Conservation (phyloP, 768 basidiomycete species). For the Cystofilobasidium macerans region DNA sequence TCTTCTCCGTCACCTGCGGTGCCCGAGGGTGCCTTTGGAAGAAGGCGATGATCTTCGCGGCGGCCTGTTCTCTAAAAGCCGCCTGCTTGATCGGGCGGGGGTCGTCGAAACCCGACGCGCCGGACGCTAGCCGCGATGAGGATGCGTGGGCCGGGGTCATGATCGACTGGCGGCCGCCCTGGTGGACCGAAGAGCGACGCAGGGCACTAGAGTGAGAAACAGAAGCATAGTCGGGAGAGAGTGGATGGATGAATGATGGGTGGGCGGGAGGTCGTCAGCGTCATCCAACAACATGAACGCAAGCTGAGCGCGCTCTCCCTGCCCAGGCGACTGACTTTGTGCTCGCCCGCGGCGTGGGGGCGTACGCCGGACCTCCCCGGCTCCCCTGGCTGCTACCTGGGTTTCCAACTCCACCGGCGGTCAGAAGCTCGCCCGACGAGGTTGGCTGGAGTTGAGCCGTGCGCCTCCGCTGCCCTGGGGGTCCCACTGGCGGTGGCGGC, state of each 20-base stretch:
- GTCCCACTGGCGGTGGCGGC: constrained; percentile 10
- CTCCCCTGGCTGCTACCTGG: constrained; percentile 33
- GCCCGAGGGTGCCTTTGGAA: constrained; percentile 39
- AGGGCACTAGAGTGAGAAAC: constrained; percentile 27
- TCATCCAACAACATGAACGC: not conserved
- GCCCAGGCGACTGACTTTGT: constrained; percentile 43
- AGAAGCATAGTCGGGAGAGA: constrained; percentile 44
- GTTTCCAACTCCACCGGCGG: not conserved
- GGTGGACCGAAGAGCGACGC: constrained; percentile 17
- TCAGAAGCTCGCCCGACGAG: not conserved
- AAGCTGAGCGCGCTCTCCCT: not conserved
- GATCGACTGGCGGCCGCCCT: constrained; percentile 28
- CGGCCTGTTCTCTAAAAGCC: constrained; percentile 57
- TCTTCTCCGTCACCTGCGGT: constrained; percentile 50
- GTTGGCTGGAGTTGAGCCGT: constrained; percentile 9
- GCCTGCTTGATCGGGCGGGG: constrained; percentile 65
- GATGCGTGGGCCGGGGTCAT: constrained; percentile 41
- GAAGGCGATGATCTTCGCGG: constrained; percentile 60
- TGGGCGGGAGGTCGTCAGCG: not conserved
- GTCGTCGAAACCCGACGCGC: constrained; percentile 47
- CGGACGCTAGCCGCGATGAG: constrained; percentile 2
- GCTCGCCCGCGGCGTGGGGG: constrained; percentile 53
- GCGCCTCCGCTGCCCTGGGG: constrained; percentile 14
- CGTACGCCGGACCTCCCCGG: constrained; percentile 45
- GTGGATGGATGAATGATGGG: constrained; percentile 41